A percentile compares a stretch with the other conserved stretches of the same genome.
These are phyloP conservation scores for Lithohypha guttulata DNA, from an alignment of 2,329 filamentous ascomycete genomes.

Conservation along the genomic window DNA sequence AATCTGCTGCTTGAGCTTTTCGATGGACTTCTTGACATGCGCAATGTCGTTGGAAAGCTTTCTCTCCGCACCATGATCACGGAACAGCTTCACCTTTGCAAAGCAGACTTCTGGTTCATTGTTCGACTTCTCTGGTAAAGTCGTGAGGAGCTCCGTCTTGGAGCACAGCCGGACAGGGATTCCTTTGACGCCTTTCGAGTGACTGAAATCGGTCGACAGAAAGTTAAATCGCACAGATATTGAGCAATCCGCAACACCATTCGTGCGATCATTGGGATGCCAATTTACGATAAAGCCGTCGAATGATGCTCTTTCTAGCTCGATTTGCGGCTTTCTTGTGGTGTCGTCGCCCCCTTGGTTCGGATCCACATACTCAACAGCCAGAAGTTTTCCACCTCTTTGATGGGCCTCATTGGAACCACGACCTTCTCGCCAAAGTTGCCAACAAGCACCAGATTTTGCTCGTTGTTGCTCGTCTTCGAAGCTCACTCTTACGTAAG, in stretches of 20 bases:
- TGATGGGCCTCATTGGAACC: constrained; percentile 95
- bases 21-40: constrained; percentile 92
- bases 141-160: constrained; percentile 63
- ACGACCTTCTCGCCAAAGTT: constrained; percentile 88
- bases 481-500: constrained; percentile 89
- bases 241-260: constrained; percentile 62
- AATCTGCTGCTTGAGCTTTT: constrained; percentile 91
- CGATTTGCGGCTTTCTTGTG: constrained; percentile 50
- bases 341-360: constrained; percentile 45
- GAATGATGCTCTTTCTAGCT: constrained; percentile 69
- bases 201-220: constrained; percentile 94
- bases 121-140: constrained; percentile 29
- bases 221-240: constrained; percentile 96
- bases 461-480: constrained; percentile 89
- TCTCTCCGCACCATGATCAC: constrained; percentile 88
- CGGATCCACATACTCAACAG: constrained; percentile 80
- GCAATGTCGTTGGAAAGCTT: constrained; percentile 91
- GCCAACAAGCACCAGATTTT: constrained; percentile 75
- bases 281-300: constrained; percentile 89
- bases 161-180: constrained; percentile 88
- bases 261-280: constrained; percentile 54
- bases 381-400: constrained; percentile 80
- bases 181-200: constrained; percentile 96
- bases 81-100: constrained; percentile 94
- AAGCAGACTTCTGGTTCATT: constrained; percentile 64